Evolutionary conservation across 495 filamentous ascomycete genomes (phyloP), one percentile per base, ranked within the genome.

Genomic region (Daldinia bambusicola): DNA sequence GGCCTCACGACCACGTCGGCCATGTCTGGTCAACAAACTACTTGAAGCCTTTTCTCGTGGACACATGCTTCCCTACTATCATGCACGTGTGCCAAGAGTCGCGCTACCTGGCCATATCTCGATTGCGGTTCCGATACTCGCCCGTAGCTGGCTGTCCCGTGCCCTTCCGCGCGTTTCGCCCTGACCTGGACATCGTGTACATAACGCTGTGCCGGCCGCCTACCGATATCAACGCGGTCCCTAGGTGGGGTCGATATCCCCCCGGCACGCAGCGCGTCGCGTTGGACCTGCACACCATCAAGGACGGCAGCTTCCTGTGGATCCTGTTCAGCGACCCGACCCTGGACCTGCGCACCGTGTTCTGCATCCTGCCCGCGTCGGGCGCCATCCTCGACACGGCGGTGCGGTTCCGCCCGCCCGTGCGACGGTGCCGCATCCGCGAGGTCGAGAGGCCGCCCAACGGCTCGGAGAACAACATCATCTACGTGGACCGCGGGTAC

Each of bases 161-260:
- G 7, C 88, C 88, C 0, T 80, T 89, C 1, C 87, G 88, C 31
- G 79, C 88, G 1, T 81, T 83, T 26, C 80, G 78, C 32, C 76
- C 81, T 2, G 87, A 89, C 61, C 88, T 89, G 68, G 86, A 88
- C 66, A 78, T 79, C 4, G 78, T 90, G 30, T 82, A 71, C 41
- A 16, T 69, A 18, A 66, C 14, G 40, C 14, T 61, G 7, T 61
- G 43, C 13, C 69, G 69, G 13, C 60, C 64, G 13, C 59, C 60
- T 9, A 52, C 16, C 12, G 57, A 50, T 41, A 30, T 30, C 30
- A 52, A 63, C 38, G 30, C 36, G 10, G 14, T 53, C 6, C 60
- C 64, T 26, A 12, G 34, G 2, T 67, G 60, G 64, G 60, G 70
- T 2, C 6, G 22, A 14, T 72, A 51, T 32, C 61, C 70, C 0